These are phyloP conservation scores for Xylariaceae sp. DNA, from an alignment of 2,329 filamentous ascomycete genomes.

Conservation along the genomic window DNA sequence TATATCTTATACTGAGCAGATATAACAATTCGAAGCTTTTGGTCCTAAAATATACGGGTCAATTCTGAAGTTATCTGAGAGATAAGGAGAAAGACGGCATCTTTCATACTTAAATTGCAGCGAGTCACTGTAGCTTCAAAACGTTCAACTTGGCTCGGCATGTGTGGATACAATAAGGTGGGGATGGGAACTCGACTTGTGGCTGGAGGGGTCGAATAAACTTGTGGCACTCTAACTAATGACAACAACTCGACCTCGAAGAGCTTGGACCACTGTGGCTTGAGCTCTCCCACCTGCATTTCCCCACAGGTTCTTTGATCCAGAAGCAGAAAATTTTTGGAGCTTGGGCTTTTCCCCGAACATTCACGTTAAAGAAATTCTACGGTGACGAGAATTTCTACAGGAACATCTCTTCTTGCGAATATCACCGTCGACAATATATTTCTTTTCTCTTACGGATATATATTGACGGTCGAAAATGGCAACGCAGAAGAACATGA, in stretches of 20 bases:
- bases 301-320: slow-evolving; percentile 23
- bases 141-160: too few species aligned
- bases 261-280: slow-evolving; percentile 25
- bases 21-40: too few species aligned
- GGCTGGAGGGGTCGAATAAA: neutral
- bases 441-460: slow-evolving; percentile 16
- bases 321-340: slow-evolving; percentile 41
- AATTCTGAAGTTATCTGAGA: too few species aligned
- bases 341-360: slow-evolving; percentile 35
- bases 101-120: too few species aligned
- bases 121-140: too few species aligned
- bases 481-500: slow-evolving; percentile 33
- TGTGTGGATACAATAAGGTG: too few species aligned
- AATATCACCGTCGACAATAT: slow-evolving; percentile 31
- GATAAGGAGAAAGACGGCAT: too few species aligned
- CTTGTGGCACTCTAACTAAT: neutral
- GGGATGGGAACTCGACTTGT: too few species aligned
- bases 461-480: slow-evolving; percentile 35
- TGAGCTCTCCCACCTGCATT: slow-evolving; percentile 22
- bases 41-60: too few species aligned
- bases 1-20: too few species aligned
- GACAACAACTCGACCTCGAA: slow-evolving; percentile 1
- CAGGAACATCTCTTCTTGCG: slow-evolving; percentile 29
- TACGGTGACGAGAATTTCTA: slow-evolving; percentile 27
- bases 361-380: slow-evolving; percentile 24